Evolutionary conservation across 306 rosid genomes (phyloP).

Genomic region (Luffa aegyptiaca): DNA sequence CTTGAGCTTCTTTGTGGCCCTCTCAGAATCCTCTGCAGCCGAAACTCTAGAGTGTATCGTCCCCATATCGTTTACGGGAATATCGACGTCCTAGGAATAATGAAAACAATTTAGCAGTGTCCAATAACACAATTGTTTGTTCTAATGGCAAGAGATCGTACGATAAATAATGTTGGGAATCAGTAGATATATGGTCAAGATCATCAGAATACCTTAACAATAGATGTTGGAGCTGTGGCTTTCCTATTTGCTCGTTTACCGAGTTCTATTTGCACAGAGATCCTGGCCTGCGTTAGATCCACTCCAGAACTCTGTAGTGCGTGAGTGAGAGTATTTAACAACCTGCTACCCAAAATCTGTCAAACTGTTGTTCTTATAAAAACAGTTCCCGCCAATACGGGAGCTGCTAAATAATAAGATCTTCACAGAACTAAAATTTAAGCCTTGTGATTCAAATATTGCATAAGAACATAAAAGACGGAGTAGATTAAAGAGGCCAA

Average conservation of each 20-base stretch:
- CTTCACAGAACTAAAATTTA: no score
- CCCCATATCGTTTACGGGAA: constrained; percentile 34
- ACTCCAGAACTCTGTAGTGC: constrained; percentile 91
- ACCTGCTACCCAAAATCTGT: constrained; percentile 37
- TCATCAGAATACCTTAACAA: constrained; percentile 38
- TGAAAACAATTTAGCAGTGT: constrained; percentile 10
- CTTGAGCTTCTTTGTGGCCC: constrained; percentile 62
- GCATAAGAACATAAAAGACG: background rate
- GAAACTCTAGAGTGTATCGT: constrained; percentile 33
- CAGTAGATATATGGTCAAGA: background rate
- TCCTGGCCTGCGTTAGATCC: constrained; percentile 87
- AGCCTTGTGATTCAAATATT: background rate
- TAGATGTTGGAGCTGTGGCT: constrained; percentile 30
- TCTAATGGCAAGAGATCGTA: background rate
- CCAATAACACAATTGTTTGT: background rate
- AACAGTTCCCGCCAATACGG: background rate
- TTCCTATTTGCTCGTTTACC: constrained; percentile 47
- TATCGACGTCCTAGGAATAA: constrained; percentile 43
- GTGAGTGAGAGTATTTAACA: constrained; percentile 72
- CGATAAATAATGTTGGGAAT: background rate
- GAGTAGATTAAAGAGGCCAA: background rate
- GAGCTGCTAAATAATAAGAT: background rate
- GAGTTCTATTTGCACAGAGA: constrained; percentile 91
- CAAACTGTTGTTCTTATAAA: background rate
- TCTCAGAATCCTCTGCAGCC: constrained; percentile 45